Percentiles rank a stretch among this genome's conserved stretches.
Conservation (phyloP, 2,329 filamentous ascomycete species). For the Grosmannia huntii region DNA sequence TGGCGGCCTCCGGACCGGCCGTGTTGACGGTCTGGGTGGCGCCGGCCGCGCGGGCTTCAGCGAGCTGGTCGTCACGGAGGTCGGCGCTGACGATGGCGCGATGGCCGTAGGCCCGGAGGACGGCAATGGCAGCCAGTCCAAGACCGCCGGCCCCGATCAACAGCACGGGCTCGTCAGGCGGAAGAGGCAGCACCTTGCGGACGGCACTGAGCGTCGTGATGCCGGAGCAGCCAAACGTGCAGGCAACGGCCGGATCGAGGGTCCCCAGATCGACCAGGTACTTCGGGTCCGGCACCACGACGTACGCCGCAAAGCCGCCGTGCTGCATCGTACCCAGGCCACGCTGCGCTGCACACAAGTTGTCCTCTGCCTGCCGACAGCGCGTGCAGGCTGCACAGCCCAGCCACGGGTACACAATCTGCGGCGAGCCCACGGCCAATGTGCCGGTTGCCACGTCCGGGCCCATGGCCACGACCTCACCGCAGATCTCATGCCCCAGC, state of each 20-base stretch:
- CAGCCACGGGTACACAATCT: constrained; percentile 8
- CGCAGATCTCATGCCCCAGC: constrained; percentile 6
- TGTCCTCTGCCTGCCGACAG: constrained; percentile 6
- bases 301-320: constrained; percentile 7
- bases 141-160: constrained; percentile 6
- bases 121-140: constrained; percentile 5
- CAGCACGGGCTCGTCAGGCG: constrained; percentile 3
- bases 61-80: constrained; percentile 6
- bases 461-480: constrained; percentile 2
- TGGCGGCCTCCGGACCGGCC: constrained; percentile 5
- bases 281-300: constrained; percentile 6
- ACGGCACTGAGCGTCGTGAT: constrained; percentile 7
- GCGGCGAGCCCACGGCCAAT: not conserved
- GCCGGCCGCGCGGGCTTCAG: constrained; percentile 4
- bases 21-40: constrained; percentile 13
- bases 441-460: not conserved
- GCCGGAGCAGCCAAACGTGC: constrained; percentile 7
- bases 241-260: constrained; percentile 5
- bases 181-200: constrained; percentile 5
- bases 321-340: constrained; percentile 5
- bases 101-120: constrained; percentile 4
- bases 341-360: constrained; percentile 5
- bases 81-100: constrained; percentile 3
- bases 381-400: constrained; percentile 5
- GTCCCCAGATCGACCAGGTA: constrained; percentile 4